These are phyloP conservation scores for Apiospora arundinis DNA, from an alignment of 2,329 filamentous ascomycete species.

Conservation along the genomic window DNA sequence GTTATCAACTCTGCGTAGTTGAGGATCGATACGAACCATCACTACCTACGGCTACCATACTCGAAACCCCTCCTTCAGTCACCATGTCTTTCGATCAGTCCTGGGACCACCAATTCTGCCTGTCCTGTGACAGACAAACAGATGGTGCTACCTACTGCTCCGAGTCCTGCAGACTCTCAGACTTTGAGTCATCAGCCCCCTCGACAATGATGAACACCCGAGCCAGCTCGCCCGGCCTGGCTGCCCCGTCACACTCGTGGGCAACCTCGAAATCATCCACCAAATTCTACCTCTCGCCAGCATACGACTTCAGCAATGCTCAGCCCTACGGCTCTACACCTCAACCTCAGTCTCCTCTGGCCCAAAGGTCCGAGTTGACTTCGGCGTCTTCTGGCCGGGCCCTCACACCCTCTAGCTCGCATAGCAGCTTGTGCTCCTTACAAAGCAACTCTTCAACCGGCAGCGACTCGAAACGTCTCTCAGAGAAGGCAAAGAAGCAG, in stretches of 20 bases:
- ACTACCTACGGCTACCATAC: neutral
- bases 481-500: slow-evolving; percentile 79
- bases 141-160: slow-evolving; percentile 87
- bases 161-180: slow-evolving; percentile 85
- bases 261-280: slow-evolving; percentile 47
- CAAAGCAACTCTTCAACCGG: slow-evolving; percentile 64
- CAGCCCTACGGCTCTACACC: slow-evolving; percentile 61
- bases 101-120: slow-evolving; percentile 93
- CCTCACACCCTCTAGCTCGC: slow-evolving; percentile 77
- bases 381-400: slow-evolving; percentile 47
- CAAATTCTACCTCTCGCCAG: slow-evolving; percentile 73
- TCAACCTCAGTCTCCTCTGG: slow-evolving; percentile 49
- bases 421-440: slow-evolving; percentile 83
- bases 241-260: slow-evolving; percentile 58
- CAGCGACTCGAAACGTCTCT: slow-evolving; percentile 64
- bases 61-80: slow-evolving; percentile 23
- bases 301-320: slow-evolving; percentile 75
- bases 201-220: slow-evolving; percentile 62
- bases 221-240: slow-evolving; percentile 62
- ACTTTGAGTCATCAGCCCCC: slow-evolving; percentile 77
- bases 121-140: slow-evolving; percentile 90
- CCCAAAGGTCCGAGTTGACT: slow-evolving; percentile 39
- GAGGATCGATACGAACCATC: slow-evolving; percentile 2
- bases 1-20: neutral
- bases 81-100: slow-evolving; percentile 61